Evolutionary conservation across 129 eudicot genomes (phyloP), one percentile per base, ranked within the genome.

Genomic region (Calendula officinalis): DNA sequence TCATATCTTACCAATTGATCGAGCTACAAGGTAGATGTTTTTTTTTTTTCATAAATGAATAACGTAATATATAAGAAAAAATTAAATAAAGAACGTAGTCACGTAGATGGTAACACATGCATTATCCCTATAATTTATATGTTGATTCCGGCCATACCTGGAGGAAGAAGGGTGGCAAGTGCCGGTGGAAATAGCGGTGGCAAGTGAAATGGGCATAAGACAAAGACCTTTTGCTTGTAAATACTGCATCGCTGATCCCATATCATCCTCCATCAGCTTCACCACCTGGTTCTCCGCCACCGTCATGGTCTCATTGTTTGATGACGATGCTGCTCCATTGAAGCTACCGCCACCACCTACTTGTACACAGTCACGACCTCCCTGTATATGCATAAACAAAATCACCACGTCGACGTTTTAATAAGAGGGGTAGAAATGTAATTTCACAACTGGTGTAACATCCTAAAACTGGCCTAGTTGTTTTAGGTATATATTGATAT

Each of bases 191-290:
- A 91, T 91, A 15, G 98, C 96, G 15, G 96, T 84, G 58, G 98
- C 98, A 4, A 91, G 77, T 3, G 98, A 91, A 27, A 91, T 91
- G 11, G 98, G 98, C 98, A 91, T 91, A 33, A 91, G 90, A 69
- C 98, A 91, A 3, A 91, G 88, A 3, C 98, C 98, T 61, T 91
- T 91, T 2, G 94, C 94, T 65, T 91, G 98, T 9, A 91, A 66
- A 45, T 91, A 91, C 39, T 91, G 98, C 96, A 87, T 84, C 67
- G 98, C 98, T 8, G 98, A 78, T 1, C 98, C 98, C 98, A 91
- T 91, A 74, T 91, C 96, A 35, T 91, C 90, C 38, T 84, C 98
- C 96, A 91, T 87, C 7, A 91, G 69, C 76, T 85, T 91, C 34
- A 82, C 91, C 60, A 91, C 98, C 52, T 85, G 94, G 55, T 82